These are phyloP conservation scores for Dalbergia oliveri DNA, from an alignment of 306 rosid species.

Conservation along the genomic window DNA sequence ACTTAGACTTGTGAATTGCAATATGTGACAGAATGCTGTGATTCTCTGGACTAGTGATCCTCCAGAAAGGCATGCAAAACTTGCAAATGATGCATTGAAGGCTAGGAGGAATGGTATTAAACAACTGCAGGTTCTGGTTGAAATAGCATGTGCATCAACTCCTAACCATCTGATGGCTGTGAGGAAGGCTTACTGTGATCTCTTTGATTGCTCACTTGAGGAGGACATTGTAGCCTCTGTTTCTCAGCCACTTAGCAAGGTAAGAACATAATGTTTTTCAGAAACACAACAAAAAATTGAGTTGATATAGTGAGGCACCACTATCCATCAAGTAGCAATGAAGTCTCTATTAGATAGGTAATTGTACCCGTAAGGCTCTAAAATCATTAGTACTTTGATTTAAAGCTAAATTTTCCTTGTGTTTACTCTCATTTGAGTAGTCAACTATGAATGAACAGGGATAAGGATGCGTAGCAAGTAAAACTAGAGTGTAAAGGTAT, in stretches of 20 bases:
- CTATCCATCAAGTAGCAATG: not conserved
- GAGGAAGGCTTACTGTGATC: slow-evolving; percentile 77
- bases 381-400: not conserved
- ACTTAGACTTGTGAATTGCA: slow-evolving; percentile 12
- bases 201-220: slow-evolving; percentile 80
- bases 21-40: slow-evolving; percentile 72
- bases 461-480: not conserved
- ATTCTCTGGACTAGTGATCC: slow-evolving; percentile 82
- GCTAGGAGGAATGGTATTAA: slow-evolving; percentile 55
- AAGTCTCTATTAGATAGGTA: slow-evolving; percentile 3
- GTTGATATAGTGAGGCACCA: not conserved
- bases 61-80: slow-evolving; percentile 80
- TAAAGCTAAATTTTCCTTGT: not conserved
- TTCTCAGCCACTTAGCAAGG: slow-evolving; percentile 75
- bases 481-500: not conserved
- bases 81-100: slow-evolving; percentile 69
- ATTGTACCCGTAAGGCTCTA: not conserved
- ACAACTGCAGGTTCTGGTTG: slow-evolving; percentile 70
- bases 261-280: slow-evolving; percentile 44
- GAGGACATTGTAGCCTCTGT: slow-evolving; percentile 77
- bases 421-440: not conserved
- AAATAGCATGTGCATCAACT: slow-evolving; percentile 88
- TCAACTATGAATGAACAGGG: not conserved
- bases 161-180: slow-evolving; percentile 88
- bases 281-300: slow-evolving; percentile 12